Conservation (phyloP, 2,329 filamentous ascomycete genomes). For the Purpureocillium lavendulum region DNA sequence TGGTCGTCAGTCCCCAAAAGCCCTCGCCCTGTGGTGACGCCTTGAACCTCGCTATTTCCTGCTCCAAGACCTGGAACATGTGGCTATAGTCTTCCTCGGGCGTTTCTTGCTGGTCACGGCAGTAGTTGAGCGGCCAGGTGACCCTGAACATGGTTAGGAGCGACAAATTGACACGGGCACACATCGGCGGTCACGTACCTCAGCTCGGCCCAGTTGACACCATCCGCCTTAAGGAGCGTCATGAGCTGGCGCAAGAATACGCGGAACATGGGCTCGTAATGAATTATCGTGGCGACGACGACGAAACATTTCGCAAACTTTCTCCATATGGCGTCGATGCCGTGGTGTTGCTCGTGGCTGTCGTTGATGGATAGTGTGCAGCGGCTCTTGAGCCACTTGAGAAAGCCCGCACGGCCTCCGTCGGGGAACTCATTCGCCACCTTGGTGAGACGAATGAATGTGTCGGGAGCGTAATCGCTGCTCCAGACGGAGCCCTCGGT, state of each 20-base stretch:
- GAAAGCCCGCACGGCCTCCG: constrained; percentile 62
- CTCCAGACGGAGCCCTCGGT: constrained; percentile 55
- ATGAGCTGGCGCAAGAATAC: constrained; percentile 66
- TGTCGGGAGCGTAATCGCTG: constrained; percentile 48
- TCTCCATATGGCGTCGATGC: constrained; percentile 74
- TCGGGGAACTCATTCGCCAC: constrained; percentile 70
- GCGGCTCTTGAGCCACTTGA: constrained; percentile 67
- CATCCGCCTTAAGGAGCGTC: constrained; percentile 65
- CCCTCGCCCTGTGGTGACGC: constrained; percentile 57
- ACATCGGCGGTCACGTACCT: too few relatives aligned
- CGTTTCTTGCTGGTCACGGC: constrained; percentile 52
- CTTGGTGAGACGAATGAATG: constrained; percentile 47
- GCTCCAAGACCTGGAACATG: constrained; percentile 64
- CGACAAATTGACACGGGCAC: too few relatives aligned
- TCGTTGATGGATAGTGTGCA: constrained; percentile 66
- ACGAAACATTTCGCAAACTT: constrained; percentile 72
- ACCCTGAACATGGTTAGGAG: constrained; percentile 32
- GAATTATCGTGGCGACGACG: constrained; percentile 65
- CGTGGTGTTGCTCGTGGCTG: constrained; percentile 71
- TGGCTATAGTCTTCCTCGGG: constrained; percentile 60
- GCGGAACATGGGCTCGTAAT: constrained; percentile 86
- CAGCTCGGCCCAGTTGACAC: constrained; percentile 78
- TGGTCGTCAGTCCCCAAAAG: constrained; percentile 80
- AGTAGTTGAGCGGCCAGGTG: constrained; percentile 66
- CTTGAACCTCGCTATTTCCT: constrained; percentile 73